Percentiles rank a stretch among this genome's conserved stretches.
phyloP scores from a whole-genome alignment of 1,139 yeast genomes.

The Yamadazyma friedrichii region DNA sequence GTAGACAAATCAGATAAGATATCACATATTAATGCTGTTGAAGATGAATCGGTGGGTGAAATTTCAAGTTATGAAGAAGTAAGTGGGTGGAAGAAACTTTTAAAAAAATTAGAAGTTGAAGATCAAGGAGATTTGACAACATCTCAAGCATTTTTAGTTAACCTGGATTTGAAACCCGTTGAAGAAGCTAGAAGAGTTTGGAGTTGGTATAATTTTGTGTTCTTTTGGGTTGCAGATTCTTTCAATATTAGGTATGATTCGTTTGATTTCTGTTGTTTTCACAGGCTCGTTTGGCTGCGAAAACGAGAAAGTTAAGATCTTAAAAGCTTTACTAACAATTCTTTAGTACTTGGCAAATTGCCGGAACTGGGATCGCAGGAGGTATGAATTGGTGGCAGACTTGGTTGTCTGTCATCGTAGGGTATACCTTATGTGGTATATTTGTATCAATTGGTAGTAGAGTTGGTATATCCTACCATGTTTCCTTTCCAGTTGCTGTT shows the following conservation, averaged over 20 bases:
- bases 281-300: too few species aligned
- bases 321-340: slow-evolving; percentile 4
- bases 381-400: slow-evolving; percentile 84
- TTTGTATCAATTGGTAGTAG: slow-evolving; percentile 67
- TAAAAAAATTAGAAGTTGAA: slow-evolving; percentile 23
- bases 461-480: slow-evolving; percentile 71
- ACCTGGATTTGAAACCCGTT: slow-evolving; percentile 76
- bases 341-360: slow-evolving; percentile 85
- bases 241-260: slow-evolving; percentile 59
- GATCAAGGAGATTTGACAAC: slow-evolving; percentile 36
- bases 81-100: slow-evolving; percentile 17
- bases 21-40: slow-evolving; percentile 3
- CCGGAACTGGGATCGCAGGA: slow-evolving; percentile 71
- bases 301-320: too few species aligned
- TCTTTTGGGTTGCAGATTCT: slow-evolving; percentile 85
- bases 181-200: slow-evolving; percentile 67
- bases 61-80: slow-evolving; percentile 13
- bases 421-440: slow-evolving; percentile 58
- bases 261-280: not conserved
- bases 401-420: slow-evolving; percentile 83
- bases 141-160: slow-evolving; percentile 60
- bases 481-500: slow-evolving; percentile 75
- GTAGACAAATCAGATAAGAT: slow-evolving; percentile 5
- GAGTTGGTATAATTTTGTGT: slow-evolving; percentile 78
- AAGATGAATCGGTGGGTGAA: slow-evolving; percentile 15